phyloP scores from a whole-genome alignment of 1,284 basidiomycete genomes.

The Cyathus olla region DNA sequence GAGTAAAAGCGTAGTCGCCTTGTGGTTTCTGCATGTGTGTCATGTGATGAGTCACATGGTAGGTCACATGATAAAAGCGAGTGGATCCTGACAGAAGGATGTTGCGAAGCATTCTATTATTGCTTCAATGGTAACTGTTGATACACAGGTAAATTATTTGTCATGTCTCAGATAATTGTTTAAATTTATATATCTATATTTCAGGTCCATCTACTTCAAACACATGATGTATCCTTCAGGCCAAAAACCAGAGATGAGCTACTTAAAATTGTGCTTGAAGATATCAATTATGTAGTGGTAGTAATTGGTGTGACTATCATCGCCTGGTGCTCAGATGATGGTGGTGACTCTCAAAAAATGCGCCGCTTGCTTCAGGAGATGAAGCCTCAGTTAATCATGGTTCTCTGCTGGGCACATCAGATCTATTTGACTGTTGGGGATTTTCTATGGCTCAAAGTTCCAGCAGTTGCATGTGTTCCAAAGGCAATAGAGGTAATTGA shows the following conservation, averaged over 20 bases:
- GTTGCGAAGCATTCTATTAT: slow-evolving; percentile 26
- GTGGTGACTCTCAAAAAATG: slow-evolving; percentile 40
- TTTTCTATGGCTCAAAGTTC: slow-evolving; percentile 25
- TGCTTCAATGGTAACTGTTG: slow-evolving; percentile 22
- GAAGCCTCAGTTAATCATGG: slow-evolving; percentile 27
- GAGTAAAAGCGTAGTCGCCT: no score
- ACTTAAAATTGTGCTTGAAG: slow-evolving; percentile 29
- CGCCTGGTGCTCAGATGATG: slow-evolving; percentile 37
- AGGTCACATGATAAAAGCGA: no score
- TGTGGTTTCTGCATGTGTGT: no score
- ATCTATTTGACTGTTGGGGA: slow-evolving; percentile 45
- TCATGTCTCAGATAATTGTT: neutral
- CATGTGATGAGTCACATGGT: no score
- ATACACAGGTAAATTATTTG: slow-evolving; percentile 13
- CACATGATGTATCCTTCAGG: slow-evolving; percentile 32
- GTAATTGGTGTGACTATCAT: slow-evolving; percentile 23
- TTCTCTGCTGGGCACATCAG: slow-evolving; percentile 50
- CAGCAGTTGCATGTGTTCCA: slow-evolving; percentile 25
- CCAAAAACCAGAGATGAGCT: slow-evolving; percentile 40
- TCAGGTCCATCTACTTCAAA: slow-evolving; percentile 26
- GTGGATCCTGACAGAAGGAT: no score
- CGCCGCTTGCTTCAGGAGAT: slow-evolving; percentile 22
- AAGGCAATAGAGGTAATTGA: slow-evolving; percentile 26
- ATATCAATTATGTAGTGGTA: slow-evolving; percentile 21
- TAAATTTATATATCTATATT: slow-evolving; percentile 6